Evolutionary conservation across 345 rosid species (phyloP).

Genomic region (Brassica napus): DNA sequence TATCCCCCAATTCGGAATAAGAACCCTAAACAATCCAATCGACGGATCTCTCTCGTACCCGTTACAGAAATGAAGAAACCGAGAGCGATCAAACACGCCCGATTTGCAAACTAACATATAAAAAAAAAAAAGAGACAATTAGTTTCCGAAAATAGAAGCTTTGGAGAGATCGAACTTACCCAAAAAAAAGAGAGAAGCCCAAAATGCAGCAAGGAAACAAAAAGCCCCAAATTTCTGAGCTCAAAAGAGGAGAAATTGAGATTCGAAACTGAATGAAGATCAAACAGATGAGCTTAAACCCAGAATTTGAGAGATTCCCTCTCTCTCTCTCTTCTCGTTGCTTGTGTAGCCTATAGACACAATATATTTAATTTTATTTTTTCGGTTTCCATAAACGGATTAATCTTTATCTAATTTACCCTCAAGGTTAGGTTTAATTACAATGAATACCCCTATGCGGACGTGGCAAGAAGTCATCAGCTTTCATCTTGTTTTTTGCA

Average conservation of each 20-base stretch:
- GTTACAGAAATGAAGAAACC: neutral
- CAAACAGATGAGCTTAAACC: constrained; percentile 41
- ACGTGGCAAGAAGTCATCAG: constrained; percentile 39
- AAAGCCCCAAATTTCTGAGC: constrained; percentile 15
- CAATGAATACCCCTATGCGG: constrained; percentile 22
- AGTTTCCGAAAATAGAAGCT: constrained; percentile 10
- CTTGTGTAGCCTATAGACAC: constrained; percentile 28
- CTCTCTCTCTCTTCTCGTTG: constrained; percentile 4
- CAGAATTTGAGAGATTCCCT: constrained; percentile 33
- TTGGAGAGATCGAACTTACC: constrained; percentile 27
- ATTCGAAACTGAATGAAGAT: constrained; percentile 6
- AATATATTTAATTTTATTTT: constrained; percentile 9
- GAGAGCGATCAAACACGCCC: constrained; percentile 8
- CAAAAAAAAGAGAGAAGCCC: constrained; percentile 3
- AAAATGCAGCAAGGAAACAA: constrained; percentile 12
- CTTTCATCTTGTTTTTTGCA: constrained; percentile 20
- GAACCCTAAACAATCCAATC: constrained; percentile 32
- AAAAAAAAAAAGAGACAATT: neutral
- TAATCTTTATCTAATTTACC: neutral
- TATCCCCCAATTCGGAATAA: constrained; percentile 17
- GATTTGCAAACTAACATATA: neutral
- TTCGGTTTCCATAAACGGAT: constrained; percentile 20
- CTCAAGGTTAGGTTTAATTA: neutral
- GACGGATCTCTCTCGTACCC: constrained; percentile 17
- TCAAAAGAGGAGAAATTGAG: neutral